These are phyloP conservation scores for Cucumis hystrix DNA, from an alignment of 306 rosid species.

Conservation along the genomic window DNA sequence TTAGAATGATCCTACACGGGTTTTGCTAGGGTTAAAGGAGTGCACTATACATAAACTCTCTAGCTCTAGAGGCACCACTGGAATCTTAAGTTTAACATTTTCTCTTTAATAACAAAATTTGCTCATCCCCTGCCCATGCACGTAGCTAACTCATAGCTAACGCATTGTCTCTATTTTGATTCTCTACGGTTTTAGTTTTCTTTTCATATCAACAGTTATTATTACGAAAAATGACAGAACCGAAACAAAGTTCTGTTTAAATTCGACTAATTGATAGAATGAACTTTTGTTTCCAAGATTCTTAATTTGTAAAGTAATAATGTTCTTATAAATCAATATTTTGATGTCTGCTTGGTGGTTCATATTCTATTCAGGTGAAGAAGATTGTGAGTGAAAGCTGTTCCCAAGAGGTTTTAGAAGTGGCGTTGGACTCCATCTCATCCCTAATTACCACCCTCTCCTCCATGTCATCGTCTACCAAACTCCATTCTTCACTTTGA, in stretches of 20 bases:
- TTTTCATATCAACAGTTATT: no score
- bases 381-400: constrained; percentile 4
- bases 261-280: not conserved
- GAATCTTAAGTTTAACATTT: no score
- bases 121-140: no score
- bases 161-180: no score
- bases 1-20: no score
- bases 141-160: no score
- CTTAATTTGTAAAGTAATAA: not conserved
- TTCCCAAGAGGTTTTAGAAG: constrained; percentile 9
- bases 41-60: no score
- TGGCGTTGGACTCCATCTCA: constrained; percentile 3
- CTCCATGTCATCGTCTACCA: not conserved
- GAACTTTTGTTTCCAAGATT: not conserved
- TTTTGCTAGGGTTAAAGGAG: no score
- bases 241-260: not conserved
- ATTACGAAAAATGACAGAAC: not conserved
- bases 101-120: no score
- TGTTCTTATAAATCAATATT: no score
- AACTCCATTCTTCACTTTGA: constrained; percentile 9
- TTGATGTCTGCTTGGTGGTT: not conserved
- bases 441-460: not conserved
- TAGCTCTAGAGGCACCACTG: no score
- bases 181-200: no score
- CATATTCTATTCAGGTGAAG: constrained; percentile 2